phyloP scores from a whole-genome alignment of 768 basidiomycete species.

The Boletus rufocinnamomeus region DNA sequence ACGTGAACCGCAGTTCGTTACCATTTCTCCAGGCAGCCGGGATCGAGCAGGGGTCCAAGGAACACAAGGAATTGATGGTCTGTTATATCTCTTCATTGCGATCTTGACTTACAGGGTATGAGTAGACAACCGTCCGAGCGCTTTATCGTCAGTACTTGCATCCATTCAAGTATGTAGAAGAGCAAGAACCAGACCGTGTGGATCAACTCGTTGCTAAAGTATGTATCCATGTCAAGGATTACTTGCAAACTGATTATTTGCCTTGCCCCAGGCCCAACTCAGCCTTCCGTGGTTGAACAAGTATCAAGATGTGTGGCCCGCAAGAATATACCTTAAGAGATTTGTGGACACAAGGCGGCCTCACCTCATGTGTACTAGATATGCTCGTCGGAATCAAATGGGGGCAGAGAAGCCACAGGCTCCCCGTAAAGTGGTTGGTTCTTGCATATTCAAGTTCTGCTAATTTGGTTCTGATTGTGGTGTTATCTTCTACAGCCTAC shows the following conservation, averaged over 20 bases:
- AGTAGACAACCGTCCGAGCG: conserved; percentile 9
- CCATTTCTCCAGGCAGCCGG: conserved; percentile 7
- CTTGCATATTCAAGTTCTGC: neutral
- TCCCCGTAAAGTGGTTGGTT: neutral
- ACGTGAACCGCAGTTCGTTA: neutral
- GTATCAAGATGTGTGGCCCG: conserved; percentile 24
- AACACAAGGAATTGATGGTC: conserved; percentile 16
- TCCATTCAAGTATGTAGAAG: conserved; percentile 20
- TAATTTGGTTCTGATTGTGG: neutral
- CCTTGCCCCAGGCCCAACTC: conserved; percentile 7
- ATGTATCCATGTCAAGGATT: neutral
- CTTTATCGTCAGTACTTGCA: conserved; percentile 11
- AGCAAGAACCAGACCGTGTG: conserved; percentile 11
- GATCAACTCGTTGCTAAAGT: conserved; percentile 15
- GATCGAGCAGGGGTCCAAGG: neutral
- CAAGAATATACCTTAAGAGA: conserved; percentile 23
- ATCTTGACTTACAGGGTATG: neutral
- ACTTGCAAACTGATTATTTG: neutral
- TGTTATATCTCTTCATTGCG: neutral
- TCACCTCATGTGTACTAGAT: neutral
- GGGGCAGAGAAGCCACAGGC: neutral
- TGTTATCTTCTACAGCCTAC: neutral
- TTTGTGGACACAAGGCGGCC: conserved; percentile 13
- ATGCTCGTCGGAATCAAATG: neutral
- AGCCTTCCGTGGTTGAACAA: conserved; percentile 21